Evolutionary conservation across 2,329 filamentous ascomycete species (phyloP).

Genomic region (Trichoderma oligosporum): DNA sequence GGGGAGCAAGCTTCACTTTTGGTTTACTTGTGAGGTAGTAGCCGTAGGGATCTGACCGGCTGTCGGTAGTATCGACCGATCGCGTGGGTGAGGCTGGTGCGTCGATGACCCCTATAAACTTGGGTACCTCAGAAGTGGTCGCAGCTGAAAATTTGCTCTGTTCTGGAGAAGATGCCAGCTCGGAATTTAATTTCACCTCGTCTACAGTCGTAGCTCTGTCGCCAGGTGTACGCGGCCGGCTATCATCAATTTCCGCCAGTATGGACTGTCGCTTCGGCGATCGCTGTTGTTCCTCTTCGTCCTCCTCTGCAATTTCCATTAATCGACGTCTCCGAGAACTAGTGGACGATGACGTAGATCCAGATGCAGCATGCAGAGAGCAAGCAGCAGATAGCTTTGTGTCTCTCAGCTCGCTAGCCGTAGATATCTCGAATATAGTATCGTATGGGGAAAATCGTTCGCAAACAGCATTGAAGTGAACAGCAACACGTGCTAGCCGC

Average conservation of each 20-base stretch:
- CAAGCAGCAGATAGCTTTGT: constrained; percentile 83
- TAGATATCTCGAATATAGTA: constrained; percentile 71
- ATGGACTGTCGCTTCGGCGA: constrained; percentile 57
- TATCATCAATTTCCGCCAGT: constrained; percentile 42
- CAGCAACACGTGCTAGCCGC: constrained; percentile 71
- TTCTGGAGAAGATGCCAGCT: constrained; percentile 49
- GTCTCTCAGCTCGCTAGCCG: constrained; percentile 77
- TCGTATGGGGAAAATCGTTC: constrained; percentile 81
- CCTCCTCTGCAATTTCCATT: constrained; percentile 92
- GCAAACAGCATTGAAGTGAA: constrained; percentile 64
- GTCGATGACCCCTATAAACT: constrained; percentile 47
- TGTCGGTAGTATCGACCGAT: constrained; percentile 44
- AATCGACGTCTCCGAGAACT: constrained; percentile 75
- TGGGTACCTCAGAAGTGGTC: constrained; percentile 47
- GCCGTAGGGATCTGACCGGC: constrained; percentile 49
- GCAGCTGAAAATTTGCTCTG: constrained; percentile 46
- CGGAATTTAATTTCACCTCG: constrained; percentile 49
- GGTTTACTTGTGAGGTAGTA: constrained; percentile 58
- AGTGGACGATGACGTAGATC: constrained; percentile 78
- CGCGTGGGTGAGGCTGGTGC: constrained; percentile 44
- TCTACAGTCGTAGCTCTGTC: constrained; percentile 24
- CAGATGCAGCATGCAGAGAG: constrained; percentile 81
- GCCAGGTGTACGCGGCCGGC: constrained; percentile 30
- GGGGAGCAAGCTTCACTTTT: constrained; percentile 85
- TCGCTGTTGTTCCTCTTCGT: constrained; percentile 66